phyloP scores from a whole-genome alignment of 225 moss, liverwort and hornwort genomes.

The Polytrichum formosum region DNA sequence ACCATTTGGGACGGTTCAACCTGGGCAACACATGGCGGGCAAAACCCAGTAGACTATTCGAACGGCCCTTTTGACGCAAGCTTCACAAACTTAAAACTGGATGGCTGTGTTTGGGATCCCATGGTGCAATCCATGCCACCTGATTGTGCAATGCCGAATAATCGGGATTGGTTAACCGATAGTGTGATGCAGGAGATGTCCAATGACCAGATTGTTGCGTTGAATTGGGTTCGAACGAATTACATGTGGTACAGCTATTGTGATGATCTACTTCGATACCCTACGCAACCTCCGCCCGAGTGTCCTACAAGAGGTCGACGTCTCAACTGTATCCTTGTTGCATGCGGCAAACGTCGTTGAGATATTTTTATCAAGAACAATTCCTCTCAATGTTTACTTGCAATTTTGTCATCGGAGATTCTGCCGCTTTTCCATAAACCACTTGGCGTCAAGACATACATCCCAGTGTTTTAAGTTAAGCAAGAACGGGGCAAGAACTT shows the following conservation, averaged over 20 bases:
- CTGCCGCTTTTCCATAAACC: not conserved
- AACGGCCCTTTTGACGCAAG: conserved; percentile 68
- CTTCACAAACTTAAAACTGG: conserved; percentile 70
- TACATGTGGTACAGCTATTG: conserved; percentile 90
- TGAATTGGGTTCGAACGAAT: conserved; percentile 74
- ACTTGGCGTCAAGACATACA: too few species aligned
- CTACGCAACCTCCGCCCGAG: conserved; percentile 52
- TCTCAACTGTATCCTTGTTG: conserved; percentile 2
- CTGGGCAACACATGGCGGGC: conserved; percentile 95
- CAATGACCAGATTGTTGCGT: conserved; percentile 50
- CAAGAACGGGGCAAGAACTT: too few species aligned
- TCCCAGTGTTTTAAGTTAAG: too few species aligned
- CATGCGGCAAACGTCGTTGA: not conserved
- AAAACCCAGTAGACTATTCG: conserved; percentile 74
- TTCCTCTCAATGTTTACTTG: not conserved
- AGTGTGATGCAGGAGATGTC: conserved; percentile 49
- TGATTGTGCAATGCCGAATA: conserved; percentile 46
- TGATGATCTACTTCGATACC: conserved; percentile 64
- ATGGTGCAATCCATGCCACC: conserved; percentile 45
- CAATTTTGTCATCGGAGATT: not conserved
- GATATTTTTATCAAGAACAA: not conserved
- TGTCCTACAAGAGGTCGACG: conserved; percentile 38
- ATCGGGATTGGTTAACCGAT: conserved; percentile 42
- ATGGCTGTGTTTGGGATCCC: conserved; percentile 83
- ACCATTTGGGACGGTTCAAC: conserved; percentile 91